phyloP scores from a whole-genome alignment of 257 asterid species.

The Solanum chiquidenum region DNA sequence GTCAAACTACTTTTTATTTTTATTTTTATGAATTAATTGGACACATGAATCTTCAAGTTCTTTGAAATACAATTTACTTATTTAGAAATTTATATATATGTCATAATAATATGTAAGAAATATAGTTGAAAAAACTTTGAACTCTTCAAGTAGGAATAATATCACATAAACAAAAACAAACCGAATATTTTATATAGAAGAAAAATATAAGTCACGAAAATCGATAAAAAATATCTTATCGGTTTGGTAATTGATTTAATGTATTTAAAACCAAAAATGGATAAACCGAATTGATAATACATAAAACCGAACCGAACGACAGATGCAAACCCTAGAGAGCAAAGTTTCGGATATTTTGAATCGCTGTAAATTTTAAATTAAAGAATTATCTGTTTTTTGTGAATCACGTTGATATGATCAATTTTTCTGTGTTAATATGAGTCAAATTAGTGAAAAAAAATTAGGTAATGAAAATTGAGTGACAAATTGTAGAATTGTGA shows the following conservation, averaged over 20 bases:
- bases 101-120: not conserved
- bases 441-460: not conserved
- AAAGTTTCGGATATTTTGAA: too few species aligned
- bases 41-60: not conserved
- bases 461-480: not conserved
- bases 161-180: not conserved
- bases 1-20: not conserved
- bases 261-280: too few species aligned
- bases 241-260: too few species aligned
- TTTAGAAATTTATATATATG: not conserved
- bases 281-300: too few species aligned
- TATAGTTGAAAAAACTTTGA: too few species aligned
- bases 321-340: too few species aligned
- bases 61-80: not conserved
- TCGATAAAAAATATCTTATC: too few species aligned
- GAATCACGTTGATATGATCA: not conserved
- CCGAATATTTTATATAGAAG: not conserved
- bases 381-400: not conserved
- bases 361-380: not conserved
- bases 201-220: not conserved
- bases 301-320: too few species aligned
- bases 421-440: not conserved
- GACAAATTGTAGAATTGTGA: not conserved
- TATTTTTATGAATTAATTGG: not conserved
- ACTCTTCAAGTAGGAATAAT: not conserved